These are phyloP conservation scores for Colletotrichum plurivorum DNA, from an alignment of 2,329 filamentous ascomycete species.

Conservation along the genomic window DNA sequence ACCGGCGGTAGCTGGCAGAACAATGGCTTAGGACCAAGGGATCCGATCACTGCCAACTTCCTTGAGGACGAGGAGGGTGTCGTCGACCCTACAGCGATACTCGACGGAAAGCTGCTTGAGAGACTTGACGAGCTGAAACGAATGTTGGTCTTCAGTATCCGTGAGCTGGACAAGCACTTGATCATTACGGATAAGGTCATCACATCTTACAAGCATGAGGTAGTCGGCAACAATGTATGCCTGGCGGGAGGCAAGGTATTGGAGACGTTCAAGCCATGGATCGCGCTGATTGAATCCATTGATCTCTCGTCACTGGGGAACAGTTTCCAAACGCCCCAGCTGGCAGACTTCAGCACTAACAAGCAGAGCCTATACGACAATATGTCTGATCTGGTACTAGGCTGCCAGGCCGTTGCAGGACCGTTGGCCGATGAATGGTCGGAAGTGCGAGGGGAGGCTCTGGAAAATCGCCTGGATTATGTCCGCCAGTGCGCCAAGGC, in stretches of 20 bases:
- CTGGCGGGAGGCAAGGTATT: conserved; percentile 83
- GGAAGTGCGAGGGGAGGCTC: conserved; percentile 88
- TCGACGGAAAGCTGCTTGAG: conserved; percentile 85
- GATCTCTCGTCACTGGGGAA: conserved; percentile 86
- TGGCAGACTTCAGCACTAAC: conserved; percentile 88
- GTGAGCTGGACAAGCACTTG: conserved; percentile 89
- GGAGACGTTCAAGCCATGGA: conserved; percentile 91
- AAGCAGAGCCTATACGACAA: conserved; percentile 97
- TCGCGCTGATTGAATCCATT: conserved; percentile 91
- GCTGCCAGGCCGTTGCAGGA: conserved; percentile 91
- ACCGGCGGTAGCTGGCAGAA: conserved; percentile 91
- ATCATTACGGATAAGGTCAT: conserved; percentile 85
- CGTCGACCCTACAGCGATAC: conserved; percentile 78
- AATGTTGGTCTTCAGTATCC: conserved; percentile 86
- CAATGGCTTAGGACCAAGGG: conserved; percentile 74
- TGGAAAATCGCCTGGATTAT: conserved; percentile 87
- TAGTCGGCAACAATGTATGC: conserved; percentile 87
- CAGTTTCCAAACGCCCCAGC: conserved; percentile 85
- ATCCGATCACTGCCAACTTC: conserved; percentile 85
- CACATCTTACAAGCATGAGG: conserved; percentile 81
- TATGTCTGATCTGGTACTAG: conserved; percentile 88
- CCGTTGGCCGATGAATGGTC: conserved; percentile 97
- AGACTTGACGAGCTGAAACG: conserved; percentile 88
- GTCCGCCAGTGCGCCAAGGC: conserved; percentile 84
- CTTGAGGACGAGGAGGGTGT: conserved; percentile 84